These are phyloP conservation scores for Aspergillus sparsus DNA, from an alignment of 495 filamentous ascomycete genomes.

Conservation along the genomic window DNA sequence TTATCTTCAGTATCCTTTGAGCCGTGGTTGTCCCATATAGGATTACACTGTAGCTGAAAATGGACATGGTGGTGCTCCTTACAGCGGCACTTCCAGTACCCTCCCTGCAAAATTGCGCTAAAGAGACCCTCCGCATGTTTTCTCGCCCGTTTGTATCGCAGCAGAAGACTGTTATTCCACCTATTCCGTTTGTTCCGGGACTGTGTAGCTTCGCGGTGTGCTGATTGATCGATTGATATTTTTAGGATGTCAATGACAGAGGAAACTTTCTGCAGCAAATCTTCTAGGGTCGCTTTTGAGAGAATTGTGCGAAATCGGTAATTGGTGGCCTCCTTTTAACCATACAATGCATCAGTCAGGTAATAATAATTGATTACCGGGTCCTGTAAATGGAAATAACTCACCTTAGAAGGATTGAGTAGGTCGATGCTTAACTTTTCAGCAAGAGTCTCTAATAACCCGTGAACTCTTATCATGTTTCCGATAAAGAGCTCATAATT, in stretches of 20 bases:
- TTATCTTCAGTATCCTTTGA: constrained; percentile 7
- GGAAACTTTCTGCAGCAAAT: constrained; percentile 14
- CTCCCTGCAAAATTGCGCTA: constrained; percentile 8
- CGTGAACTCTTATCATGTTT: not conserved
- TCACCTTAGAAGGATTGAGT: not conserved
- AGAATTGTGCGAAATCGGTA: not conserved
- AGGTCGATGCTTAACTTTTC: not conserved
- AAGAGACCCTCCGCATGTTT: constrained; percentile 17
- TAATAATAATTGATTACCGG: not conserved
- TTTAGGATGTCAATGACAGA: constrained; percentile 14
- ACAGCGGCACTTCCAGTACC: constrained; percentile 15
- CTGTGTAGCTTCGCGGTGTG: not conserved
- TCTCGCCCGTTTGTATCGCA: constrained; percentile 10
- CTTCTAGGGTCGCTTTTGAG: constrained; percentile 9
- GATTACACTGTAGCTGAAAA: constrained; percentile 12
- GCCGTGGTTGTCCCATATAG: not conserved
- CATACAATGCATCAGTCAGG: not conserved
- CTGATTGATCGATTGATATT: constrained; percentile 8
- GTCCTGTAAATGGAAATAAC: not conserved
- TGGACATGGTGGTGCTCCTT: constrained; percentile 11
- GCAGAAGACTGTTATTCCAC: constrained; percentile 3
- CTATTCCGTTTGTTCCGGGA: not conserved
- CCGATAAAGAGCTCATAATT: constrained; percentile 21
- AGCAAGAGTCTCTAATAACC: not conserved
- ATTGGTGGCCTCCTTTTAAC: not conserved